These are phyloP conservation scores for Ogataea angusta DNA, from an alignment of 805 yeast species.

Conservation along the genomic window DNA sequence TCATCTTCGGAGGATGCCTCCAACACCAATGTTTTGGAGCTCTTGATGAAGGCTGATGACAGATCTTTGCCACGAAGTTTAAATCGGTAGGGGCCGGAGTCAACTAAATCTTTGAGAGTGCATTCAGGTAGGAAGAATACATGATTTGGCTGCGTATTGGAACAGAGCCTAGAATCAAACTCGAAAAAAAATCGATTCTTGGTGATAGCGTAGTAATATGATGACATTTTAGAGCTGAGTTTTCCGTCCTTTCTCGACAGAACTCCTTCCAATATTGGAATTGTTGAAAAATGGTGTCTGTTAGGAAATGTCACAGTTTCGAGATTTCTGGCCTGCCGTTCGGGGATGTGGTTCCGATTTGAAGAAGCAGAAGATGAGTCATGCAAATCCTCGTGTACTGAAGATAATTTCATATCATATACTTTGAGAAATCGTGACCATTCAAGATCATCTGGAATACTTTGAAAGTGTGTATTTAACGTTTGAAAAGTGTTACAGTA, in stretches of 20 bases:
- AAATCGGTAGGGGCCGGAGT: slow-evolving; percentile 38
- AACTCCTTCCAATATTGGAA: slow-evolving; percentile 47
- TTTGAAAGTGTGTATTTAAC: slow-evolving; percentile 31
- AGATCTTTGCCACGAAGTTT: slow-evolving; percentile 43
- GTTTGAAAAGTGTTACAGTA: slow-evolving; percentile 30
- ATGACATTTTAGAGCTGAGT: slow-evolving; percentile 39
- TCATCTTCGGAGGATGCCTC: slow-evolving; percentile 45
- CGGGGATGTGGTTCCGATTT: no score
- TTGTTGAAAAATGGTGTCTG: slow-evolving; percentile 37
- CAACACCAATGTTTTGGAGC: slow-evolving; percentile 34
- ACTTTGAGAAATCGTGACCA: slow-evolving; percentile 40
- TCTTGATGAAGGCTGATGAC: slow-evolving; percentile 25
- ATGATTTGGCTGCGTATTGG: slow-evolving; percentile 42
- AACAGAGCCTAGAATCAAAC: slow-evolving; percentile 43
- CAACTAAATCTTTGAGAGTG: slow-evolving; percentile 31
- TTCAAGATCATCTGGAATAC: slow-evolving; percentile 39
- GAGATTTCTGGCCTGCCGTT: slow-evolving; percentile 33
- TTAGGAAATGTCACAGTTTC: slow-evolving; percentile 37
- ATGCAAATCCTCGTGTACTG: not conserved
- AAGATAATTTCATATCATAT: slow-evolving; percentile 23
- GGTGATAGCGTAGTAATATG: slow-evolving; percentile 47
- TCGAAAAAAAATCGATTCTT: slow-evolving; percentile 44
- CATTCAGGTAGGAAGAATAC: slow-evolving; percentile 48
- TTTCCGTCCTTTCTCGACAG: slow-evolving; percentile 44
- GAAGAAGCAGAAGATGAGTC: no score